These are phyloP conservation scores for Phytopythium delawarense DNA, from an alignment of 352 stramenopile species.

Conservation along the genomic window DNA sequence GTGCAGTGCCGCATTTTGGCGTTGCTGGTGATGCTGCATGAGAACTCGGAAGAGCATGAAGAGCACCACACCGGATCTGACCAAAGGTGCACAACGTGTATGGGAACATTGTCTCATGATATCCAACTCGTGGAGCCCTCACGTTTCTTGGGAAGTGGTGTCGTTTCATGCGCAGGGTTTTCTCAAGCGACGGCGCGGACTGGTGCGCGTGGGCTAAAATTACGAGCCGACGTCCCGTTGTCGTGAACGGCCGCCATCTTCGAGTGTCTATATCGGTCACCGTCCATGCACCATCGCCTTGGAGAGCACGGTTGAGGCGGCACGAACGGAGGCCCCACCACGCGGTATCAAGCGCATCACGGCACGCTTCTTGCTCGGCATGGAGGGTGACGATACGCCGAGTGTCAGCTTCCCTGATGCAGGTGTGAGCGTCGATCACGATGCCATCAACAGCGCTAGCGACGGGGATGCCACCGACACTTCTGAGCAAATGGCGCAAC, in stretches of 20 bases:
- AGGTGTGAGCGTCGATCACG: not conserved
- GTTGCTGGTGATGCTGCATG: not conserved
- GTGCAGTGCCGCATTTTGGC: not conserved
- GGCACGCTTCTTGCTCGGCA: not conserved
- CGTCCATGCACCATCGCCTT: not conserved
- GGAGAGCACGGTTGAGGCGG: not conserved
- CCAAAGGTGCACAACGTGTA: not conserved
- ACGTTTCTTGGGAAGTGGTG: not conserved
- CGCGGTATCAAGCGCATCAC: not conserved
- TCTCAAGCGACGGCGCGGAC: not conserved
- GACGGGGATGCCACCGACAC: not conserved
- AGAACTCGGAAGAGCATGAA: not conserved
- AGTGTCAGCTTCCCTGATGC: not conserved
- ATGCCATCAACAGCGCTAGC: not conserved
- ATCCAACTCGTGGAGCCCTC: not conserved
- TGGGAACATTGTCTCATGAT: too few species aligned
- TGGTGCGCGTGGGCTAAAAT: not conserved
- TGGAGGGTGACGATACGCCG: not conserved
- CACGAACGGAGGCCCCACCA: not conserved
- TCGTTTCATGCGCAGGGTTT: conserved; percentile 1
- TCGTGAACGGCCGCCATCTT: not conserved
- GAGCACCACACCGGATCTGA: not conserved
- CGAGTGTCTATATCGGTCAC: not conserved
- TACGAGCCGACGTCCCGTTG: not conserved
- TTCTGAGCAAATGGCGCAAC: not conserved